Base-by-base conservation (phyloP, 345 rosid genomes). In the Populus ilicifolia region DNA sequence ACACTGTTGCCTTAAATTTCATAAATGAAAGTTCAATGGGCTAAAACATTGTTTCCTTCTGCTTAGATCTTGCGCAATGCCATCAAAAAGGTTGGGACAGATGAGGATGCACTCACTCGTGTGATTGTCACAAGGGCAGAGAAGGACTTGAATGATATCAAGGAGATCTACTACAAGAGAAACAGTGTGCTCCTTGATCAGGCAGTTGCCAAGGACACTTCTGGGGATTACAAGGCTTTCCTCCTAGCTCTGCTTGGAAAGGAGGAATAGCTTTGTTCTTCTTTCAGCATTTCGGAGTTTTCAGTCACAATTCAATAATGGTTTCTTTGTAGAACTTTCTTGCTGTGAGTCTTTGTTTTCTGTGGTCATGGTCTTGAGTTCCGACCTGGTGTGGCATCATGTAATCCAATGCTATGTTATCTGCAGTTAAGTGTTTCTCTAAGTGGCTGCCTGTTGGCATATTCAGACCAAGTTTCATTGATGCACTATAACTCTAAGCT, bases 71-170 rank as follows among this genome's bases (percentile, higher is more conserved):
- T 86, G 80, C 87, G 88, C 59, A 86, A 83, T 20, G 81, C 88
- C 1, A 59, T 86, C 62, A 77, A 72, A 41, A 67, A 39, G 83
- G 4, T 43, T 0, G 91, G 89, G 63, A 85, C 85, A 0, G 91
- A 85, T 33, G 91, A 88, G 82, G 89, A 86, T 75, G 88, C 79
- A 2, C 77, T 88, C 4, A 86, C 89, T 35, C 75, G 91, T 5
- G 89, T 86, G 79, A 88, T 86, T 14, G 81, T 85, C 6, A 82
- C 84, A 8, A 84, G 96, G 79, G 90, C 90, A 0, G 96, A 91
- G 84, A 87, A 84, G 87, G 90, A 89, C 69, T 71, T 88, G 86
- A 70, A 76, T 77, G 78, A 73, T 12, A 88, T 91, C 79, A 89
- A 89, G 80, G 92, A 88, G 73, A 62, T 72, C 30, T 91, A 89